Evolutionary conservation across 2,329 filamentous ascomycete genomes (phyloP).

Genomic region (Diaporthe velutina): DNA sequence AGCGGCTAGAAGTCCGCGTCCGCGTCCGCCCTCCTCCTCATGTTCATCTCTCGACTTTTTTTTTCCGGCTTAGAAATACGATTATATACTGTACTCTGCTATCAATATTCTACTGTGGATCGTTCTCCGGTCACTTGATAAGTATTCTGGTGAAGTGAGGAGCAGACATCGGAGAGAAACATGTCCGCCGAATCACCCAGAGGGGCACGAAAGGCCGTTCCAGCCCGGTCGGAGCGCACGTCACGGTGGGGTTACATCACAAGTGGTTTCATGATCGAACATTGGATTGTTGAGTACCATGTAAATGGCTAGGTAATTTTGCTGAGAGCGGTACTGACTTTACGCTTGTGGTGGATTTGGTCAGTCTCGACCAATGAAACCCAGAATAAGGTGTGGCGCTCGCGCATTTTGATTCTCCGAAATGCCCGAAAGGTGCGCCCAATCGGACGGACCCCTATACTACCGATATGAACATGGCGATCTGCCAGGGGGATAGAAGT

Average conservation of each 20-base stretch:
- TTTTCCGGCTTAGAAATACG: neutral
- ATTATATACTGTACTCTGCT: neutral
- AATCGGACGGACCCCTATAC: neutral
- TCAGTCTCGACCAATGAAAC: neutral
- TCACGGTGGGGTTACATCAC: too few relatives aligned
- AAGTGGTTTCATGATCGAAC: too few relatives aligned
- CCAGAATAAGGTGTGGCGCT: neutral
- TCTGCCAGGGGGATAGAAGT: neutral
- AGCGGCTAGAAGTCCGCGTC: neutral
- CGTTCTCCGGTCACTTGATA: neutral
- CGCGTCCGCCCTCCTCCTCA: neutral
- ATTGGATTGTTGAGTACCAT: neutral
- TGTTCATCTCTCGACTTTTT: neutral
- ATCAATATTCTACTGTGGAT: neutral
- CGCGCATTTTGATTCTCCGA: neutral
- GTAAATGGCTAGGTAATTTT: too few relatives aligned
- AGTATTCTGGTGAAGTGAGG: neutral
- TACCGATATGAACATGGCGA: neutral
- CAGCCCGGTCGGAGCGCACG: too few relatives aligned
- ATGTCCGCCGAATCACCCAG: neutral
- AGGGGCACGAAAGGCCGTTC: neutral
- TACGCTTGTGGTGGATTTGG: neutral
- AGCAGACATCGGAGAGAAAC: neutral
- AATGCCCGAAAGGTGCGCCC: neutral
- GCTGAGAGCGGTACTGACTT: neutral